phyloP scores from a whole-genome alignment of 257 asterid species.

The Capsicum baccatum region DNA sequence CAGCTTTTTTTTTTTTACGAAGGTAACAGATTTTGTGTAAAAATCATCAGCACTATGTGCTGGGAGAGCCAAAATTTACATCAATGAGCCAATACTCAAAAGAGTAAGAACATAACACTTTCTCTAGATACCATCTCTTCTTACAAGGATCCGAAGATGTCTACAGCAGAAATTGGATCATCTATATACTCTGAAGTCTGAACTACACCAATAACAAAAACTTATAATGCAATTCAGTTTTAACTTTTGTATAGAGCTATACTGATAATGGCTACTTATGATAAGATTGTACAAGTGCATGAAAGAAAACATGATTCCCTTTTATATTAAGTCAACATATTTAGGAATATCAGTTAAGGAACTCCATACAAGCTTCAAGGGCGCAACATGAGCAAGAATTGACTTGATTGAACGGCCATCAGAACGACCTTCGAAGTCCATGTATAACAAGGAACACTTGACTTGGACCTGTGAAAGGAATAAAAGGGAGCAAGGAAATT shows the following conservation, averaged over 20 bases:
- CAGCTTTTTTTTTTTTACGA: too few relatives aligned
- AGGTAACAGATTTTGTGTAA: too few relatives aligned
- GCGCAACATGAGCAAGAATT: slow-evolving; percentile 90
- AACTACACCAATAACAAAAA: too few relatives aligned
- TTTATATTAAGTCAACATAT: slow-evolving; percentile 6
- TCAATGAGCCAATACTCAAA: too few relatives aligned
- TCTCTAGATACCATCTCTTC: too few relatives aligned
- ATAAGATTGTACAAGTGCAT: slow-evolving; percentile 17
- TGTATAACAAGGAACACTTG: slow-evolving; percentile 80
- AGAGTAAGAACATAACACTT: too few relatives aligned
- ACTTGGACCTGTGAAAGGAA: slow-evolving; percentile 70
- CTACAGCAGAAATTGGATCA: too few relatives aligned
- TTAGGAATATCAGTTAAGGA: not conserved
- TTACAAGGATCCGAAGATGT: too few relatives aligned
- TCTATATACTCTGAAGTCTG: too few relatives aligned
- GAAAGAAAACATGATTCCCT: not conserved
- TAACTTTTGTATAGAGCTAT: not conserved
- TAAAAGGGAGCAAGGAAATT: not conserved
- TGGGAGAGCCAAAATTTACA: too few relatives aligned
- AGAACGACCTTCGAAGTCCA: slow-evolving; percentile 98
- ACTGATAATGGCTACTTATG: slow-evolving; percentile 6
- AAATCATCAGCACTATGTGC: too few relatives aligned
- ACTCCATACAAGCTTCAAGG: slow-evolving; percentile 84
- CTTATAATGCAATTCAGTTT: too few relatives aligned
- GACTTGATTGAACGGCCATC: slow-evolving; percentile 97